Percentiles rank a stretch among this genome's conserved stretches.
Conservation (phyloP, 1,139 yeast species). For the Pichia sp. region DNA sequence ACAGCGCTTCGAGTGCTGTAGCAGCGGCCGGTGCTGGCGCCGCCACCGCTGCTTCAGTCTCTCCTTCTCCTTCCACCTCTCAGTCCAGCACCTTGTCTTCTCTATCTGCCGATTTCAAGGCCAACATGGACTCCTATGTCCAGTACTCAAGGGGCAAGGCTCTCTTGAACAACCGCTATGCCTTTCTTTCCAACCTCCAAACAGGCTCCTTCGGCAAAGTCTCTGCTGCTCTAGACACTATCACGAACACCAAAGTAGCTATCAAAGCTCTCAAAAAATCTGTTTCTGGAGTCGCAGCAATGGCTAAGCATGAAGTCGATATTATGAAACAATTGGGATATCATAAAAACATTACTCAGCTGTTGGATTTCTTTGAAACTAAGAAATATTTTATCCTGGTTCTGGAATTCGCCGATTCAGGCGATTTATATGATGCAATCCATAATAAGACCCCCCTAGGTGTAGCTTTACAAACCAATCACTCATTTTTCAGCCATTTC, state of each 20-base stretch:
- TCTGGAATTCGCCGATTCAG: slow-evolving; percentile 43
- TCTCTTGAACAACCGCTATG: slow-evolving; percentile 32
- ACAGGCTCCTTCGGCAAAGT: slow-evolving; percentile 50
- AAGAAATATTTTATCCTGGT: slow-evolving; percentile 37
- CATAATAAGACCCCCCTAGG: slow-evolving; percentile 25
- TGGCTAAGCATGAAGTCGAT: slow-evolving; percentile 43
- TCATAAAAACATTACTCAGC: slow-evolving; percentile 38
- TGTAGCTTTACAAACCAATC: slow-evolving; percentile 24
- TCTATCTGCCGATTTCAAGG: neutral
- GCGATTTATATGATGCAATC: slow-evolving; percentile 45
- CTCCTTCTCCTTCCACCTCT: neutral
- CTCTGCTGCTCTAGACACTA: slow-evolving; percentile 37
- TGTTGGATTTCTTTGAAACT: slow-evolving; percentile 39
- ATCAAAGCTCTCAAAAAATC: slow-evolving; percentile 37
- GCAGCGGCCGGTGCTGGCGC: too few species aligned
- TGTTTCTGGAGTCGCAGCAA: slow-evolving; percentile 25
- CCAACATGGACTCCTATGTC: slow-evolving; percentile 30
- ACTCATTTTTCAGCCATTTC: slow-evolving; percentile 25
- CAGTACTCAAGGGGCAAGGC: slow-evolving; percentile 32
- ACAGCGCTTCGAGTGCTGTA: too few species aligned
- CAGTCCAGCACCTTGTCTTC: neutral
- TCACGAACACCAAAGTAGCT: slow-evolving; percentile 32
- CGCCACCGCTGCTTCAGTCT: neutral
- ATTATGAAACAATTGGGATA: slow-evolving; percentile 34
- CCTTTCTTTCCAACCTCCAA: slow-evolving; percentile 36